Conservation (phyloP, 495 filamentous ascomycete species). For the Ascodesmis nigricans region DNA sequence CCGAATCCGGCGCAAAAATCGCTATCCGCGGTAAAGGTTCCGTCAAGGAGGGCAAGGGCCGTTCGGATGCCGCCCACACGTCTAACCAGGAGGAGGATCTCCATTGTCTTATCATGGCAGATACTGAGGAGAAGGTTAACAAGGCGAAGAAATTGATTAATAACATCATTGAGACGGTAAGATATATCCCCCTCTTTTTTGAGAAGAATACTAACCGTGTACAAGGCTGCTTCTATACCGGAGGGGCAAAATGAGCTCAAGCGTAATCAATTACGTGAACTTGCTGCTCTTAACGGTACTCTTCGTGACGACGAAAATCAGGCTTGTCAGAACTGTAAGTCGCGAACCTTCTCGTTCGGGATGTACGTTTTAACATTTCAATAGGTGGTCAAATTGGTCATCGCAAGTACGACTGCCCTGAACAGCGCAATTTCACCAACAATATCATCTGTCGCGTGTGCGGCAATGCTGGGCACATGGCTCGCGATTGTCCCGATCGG, state of each 20-base stretch:
- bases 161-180: slow-evolving; percentile 57
- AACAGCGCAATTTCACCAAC: slow-evolving; percentile 92
- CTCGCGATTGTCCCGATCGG: slow-evolving; percentile 78
- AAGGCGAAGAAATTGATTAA: slow-evolving; percentile 61
- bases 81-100: slow-evolving; percentile 72
- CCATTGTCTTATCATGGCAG: slow-evolving; percentile 65
- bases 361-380: too few relatives aligned
- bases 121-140: slow-evolving; percentile 62
- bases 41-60: slow-evolving; percentile 64
- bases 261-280: slow-evolving; percentile 57
- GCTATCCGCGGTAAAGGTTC: slow-evolving; percentile 69
- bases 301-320: slow-evolving; percentile 80
- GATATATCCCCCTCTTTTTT: too few relatives aligned
- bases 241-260: slow-evolving; percentile 66
- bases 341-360: slow-evolving; percentile 4
- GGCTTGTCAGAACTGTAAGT: slow-evolving; percentile 91
- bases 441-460: slow-evolving; percentile 99
- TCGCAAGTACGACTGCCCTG: slow-evolving; percentile 94
- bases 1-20: slow-evolving; percentile 57
- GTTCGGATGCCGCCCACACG: slow-evolving; percentile 58
- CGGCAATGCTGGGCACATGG: slow-evolving; percentile 86
- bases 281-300: slow-evolving; percentile 62
- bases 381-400: slow-evolving; percentile 87
- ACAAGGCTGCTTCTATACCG: slow-evolving; percentile 52
- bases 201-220: neutral